A percentile compares a stretch with the other conserved stretches of the same genome.
Evolutionary conservation across 2,329 filamentous ascomycete genomes (phyloP).

Genomic region (Cordyceps cateniannulata): DNA sequence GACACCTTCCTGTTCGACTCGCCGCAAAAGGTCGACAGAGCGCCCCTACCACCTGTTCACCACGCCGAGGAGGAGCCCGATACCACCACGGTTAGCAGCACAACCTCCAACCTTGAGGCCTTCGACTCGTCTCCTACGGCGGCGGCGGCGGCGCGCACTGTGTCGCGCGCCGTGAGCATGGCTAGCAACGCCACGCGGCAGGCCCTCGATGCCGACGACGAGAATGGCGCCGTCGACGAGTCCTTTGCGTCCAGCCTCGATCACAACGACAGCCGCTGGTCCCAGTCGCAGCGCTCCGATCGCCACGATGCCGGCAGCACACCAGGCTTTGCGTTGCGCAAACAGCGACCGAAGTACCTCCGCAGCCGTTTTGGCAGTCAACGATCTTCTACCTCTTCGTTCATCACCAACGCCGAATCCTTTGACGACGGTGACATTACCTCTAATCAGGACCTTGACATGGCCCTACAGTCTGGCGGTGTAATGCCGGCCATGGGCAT

Average conservation of each 20-base stretch:
- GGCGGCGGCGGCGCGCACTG: slow-evolving; percentile 46
- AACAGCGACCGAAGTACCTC: slow-evolving; percentile 50
- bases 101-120: slow-evolving; percentile 45
- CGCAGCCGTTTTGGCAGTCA: slow-evolving; percentile 52
- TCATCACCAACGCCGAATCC: slow-evolving; percentile 46
- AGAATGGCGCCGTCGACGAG: slow-evolving; percentile 25
- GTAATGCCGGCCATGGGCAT: slow-evolving; percentile 53
- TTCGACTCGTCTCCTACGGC: slow-evolving; percentile 52
- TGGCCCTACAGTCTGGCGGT: slow-evolving; percentile 75
- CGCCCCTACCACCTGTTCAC: slow-evolving; percentile 6
- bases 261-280: slow-evolving; percentile 21
- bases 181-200: slow-evolving; percentile 25
- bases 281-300: slow-evolving; percentile 26
- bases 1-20: slow-evolving; percentile 56
- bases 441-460: slow-evolving; percentile 62
- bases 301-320: slow-evolving; percentile 39
- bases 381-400: slow-evolving; percentile 55
- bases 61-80: slow-evolving; percentile 19
- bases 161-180: slow-evolving; percentile 46
- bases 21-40: slow-evolving; percentile 27
- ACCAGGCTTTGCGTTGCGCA: slow-evolving; percentile 39
- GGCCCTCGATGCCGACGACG: slow-evolving; percentile 16
- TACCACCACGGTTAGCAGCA: slow-evolving; percentile 29
- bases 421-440: slow-evolving; percentile 67
- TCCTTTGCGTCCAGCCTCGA: slow-evolving; percentile 24